These are phyloP conservation scores for Evansstolkia leycettana DNA, from an alignment of 495 filamentous ascomycete genomes.

Conservation along the genomic window DNA sequence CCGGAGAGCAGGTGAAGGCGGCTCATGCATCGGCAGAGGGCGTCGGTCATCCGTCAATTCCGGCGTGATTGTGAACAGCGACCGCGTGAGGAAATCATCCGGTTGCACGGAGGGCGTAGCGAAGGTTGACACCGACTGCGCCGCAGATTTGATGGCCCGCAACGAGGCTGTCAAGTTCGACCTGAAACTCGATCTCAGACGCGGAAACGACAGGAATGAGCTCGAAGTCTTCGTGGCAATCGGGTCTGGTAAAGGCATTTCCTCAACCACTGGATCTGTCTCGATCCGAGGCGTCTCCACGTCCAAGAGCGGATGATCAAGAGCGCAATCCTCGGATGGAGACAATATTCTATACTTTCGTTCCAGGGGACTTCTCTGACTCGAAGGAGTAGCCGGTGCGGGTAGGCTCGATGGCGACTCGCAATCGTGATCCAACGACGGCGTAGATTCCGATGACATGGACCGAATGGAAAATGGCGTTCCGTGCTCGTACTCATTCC, in stretches of 20 bases:
- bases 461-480: conserved; percentile 35
- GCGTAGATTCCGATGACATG: conserved; percentile 48
- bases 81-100: conserved; percentile 83
- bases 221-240: conserved; percentile 11
- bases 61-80: conserved; percentile 64
- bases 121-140: conserved; percentile 70
- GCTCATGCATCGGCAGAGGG: conserved; percentile 60
- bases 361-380: conserved; percentile 29
- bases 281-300: conserved; percentile 22
- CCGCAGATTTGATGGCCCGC: conserved; percentile 73
- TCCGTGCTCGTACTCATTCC: conserved; percentile 28
- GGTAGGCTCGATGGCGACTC: conserved; percentile 32
- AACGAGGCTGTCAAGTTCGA: conserved; percentile 93
- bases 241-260: conserved; percentile 9
- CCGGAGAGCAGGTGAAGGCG: conserved; percentile 75
- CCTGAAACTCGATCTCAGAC: conserved; percentile 54
- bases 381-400: conserved; percentile 21
- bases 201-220: conserved; percentile 21
- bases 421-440: conserved; percentile 46
- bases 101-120: conserved; percentile 60
- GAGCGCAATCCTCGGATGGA: conserved; percentile 38
- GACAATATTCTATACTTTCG: conserved; percentile 28
- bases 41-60: conserved; percentile 82
- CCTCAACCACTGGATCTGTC: conserved; percentile 11
- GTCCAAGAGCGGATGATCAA: conserved; percentile 44